Base-by-base conservation (phyloP, 2,329 filamentous ascomycete species). In the Paecilomyces variotii region DNA sequence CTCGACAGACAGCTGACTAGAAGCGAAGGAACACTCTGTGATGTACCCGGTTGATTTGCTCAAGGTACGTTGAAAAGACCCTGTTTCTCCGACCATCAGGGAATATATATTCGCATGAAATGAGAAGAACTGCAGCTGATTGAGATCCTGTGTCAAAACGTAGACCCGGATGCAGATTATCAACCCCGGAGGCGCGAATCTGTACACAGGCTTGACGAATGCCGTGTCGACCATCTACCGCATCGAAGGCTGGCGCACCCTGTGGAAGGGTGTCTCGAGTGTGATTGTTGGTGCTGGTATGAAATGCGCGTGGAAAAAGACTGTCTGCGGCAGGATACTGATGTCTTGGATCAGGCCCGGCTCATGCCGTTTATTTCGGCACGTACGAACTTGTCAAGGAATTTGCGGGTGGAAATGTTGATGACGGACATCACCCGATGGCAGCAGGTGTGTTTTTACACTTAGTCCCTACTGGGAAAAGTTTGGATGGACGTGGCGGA, bases 1-100 rank as follows among this genome's bases (percentile, higher is more conserved):
- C 60, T 56, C 65, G 62, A 61, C 54, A 56, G 56, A 64, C 52
- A 59, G 54, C 64, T 66, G 56, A 70, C 60, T 54, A 10, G 58
- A 51, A 60, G 62, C 66, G 59, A 67, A 97, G 92, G 93, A 97
- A 79, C 93, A 97, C 77, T 95, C 93, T 60, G 92, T 96, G 69
- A 97, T 99, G 94, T 99, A 99, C 73, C 94, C 94, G 24, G 89
- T 99, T 72, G 94, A 99, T 79, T 86, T 96, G 66, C 89, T 99
- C 73, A 99, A 99, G 88, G 94, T 97, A 74, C 64, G 80, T 69
- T 56, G 26, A 9, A 12, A 25, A 12, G 10, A 9, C 3, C 11
- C 53, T 11, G 14, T 26, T 51, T 52, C 9, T 24, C 5, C n/a
- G 12, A 52, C 9, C n/a, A 56, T 26, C 14, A 14, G 9, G 19